Evolutionary conservation across 2,329 filamentous ascomycete genomes (phyloP).

Genomic region (Fusarium miscanthi): DNA sequence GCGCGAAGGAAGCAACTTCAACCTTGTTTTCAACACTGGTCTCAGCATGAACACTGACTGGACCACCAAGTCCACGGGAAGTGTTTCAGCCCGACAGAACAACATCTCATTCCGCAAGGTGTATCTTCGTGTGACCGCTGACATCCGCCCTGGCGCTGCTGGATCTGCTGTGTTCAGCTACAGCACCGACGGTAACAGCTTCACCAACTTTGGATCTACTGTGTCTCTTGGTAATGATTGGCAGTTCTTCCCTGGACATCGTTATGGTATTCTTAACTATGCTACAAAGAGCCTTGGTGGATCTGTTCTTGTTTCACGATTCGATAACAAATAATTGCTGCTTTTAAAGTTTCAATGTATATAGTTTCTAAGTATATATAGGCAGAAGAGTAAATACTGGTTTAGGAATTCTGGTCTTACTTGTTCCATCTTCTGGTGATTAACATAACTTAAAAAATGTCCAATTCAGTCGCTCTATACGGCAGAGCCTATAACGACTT

Average conservation of each 20-base stretch:
- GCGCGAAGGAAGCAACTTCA: constrained; percentile 9
- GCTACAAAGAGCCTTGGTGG: neutral
- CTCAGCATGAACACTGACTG: constrained; percentile 10
- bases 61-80: constrained; percentile 11
- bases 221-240: constrained; percentile 10
- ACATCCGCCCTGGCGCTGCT: neutral
- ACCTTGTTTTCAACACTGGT: neutral
- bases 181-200: neutral
- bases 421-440: no score
- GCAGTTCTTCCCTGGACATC: constrained; percentile 10
- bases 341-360: neutral
- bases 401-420: rapidly evolving
- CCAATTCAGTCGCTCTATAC: no score
- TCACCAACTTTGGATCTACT: neutral
- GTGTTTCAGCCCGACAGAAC: neutral
- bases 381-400: no score
- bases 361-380: neutral
- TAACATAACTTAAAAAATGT: no score
- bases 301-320: neutral
- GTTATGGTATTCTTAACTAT: constrained; percentile 12
- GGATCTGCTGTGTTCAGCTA: constrained; percentile 14
- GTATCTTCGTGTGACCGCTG: neutral
- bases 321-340: neutral
- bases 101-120: constrained; percentile 8
- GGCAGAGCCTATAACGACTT: no score